These are phyloP conservation scores for Alternaria arborescens DNA, from an alignment of 2,329 filamentous ascomycete species.

Conservation along the genomic window DNA sequence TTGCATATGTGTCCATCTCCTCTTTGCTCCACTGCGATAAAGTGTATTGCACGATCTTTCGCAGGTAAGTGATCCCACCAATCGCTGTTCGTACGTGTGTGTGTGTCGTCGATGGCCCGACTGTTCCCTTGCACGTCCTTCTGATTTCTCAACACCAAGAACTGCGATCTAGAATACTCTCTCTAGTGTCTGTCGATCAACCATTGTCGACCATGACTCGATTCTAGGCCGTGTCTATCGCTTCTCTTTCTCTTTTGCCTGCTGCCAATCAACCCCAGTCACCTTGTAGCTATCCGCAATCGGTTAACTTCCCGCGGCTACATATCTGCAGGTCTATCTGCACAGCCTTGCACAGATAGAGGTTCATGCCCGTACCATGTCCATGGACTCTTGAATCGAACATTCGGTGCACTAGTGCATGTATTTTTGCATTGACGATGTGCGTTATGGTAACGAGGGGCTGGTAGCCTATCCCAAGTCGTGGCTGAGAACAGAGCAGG, in stretches of 20 bases:
- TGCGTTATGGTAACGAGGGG: background rate
- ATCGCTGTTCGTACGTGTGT: background rate
- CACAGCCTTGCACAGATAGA: slow-evolving; percentile 20
- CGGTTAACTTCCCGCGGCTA: slow-evolving; percentile 24
- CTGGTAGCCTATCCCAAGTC: slow-evolving; percentile 5
- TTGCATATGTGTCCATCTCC: slow-evolving; percentile 2
- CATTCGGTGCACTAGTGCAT: slow-evolving; percentile 20
- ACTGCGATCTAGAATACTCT: slow-evolving; percentile 14
- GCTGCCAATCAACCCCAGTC: slow-evolving; percentile 12
- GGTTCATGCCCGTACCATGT: slow-evolving; percentile 18
- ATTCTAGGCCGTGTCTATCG: slow-evolving; percentile 10
- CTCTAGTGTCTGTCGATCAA: slow-evolving; percentile 6
- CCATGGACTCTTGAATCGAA: slow-evolving; percentile 17
- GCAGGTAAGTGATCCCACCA: slow-evolving; percentile 3
- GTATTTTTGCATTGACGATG: slow-evolving; percentile 6
- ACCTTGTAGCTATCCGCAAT: slow-evolving; percentile 11
- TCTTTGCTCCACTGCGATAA: slow-evolving; percentile 1
- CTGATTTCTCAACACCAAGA: background rate
- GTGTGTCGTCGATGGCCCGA: background rate
- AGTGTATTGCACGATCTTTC: background rate
- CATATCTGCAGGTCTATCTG: slow-evolving; percentile 23
- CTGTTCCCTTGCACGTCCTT: background rate
- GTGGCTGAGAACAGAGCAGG: slow-evolving; percentile 4
- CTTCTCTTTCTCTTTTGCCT: background rate
- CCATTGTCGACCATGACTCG: background rate